Evolutionary conservation across 805 yeast genomes (phyloP), one percentile per base, ranked within the genome.

Genomic region (Wickerhamomyces alni): DNA sequence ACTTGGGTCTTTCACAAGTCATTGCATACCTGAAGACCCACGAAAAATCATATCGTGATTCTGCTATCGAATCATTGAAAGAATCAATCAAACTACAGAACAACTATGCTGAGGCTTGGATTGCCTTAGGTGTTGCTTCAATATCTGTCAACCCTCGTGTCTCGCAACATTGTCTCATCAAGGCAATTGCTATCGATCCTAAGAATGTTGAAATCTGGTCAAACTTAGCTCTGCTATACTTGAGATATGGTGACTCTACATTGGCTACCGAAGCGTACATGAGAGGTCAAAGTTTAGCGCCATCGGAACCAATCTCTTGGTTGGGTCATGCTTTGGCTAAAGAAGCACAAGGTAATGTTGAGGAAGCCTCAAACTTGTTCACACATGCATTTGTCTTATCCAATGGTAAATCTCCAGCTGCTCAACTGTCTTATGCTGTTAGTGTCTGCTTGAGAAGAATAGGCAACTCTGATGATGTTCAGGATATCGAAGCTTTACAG

Each of bases 111-210:
- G 78, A 74, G 16, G 78, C 78, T 42, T 93, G 99, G 99, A 68
- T 76, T 38, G 81, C 85, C 0, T 66, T 91, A 22, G 99, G 98
- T 12, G 72, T 82, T 41, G 83, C 88, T 0, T 75, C 87, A 8
- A 70, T 80, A 39, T 63, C 76, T 3, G 60, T 68, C 4, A 83
- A 78, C 47, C 80, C 91, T 0, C 72, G 74, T 35, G 83, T 87
- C 7, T 69, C 97, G 0, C 99, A 93, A 61, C 99, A 93, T 62
- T 87, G 96, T 58, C 87, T 85, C 51, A 84, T 93, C 50, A 82
- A 86, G 46, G 89, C 97, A 1, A 63, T 80, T 2, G 70, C 85
- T 0, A 61, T 88, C 30, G 81, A 85, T 35, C 75, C 84, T 7
- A 75, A 76, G 38, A 85, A 84, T 40, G 74, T 82, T 4, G 63